Conservation (phyloP, 345 rosid species). For the Salix dunnii region DNA sequence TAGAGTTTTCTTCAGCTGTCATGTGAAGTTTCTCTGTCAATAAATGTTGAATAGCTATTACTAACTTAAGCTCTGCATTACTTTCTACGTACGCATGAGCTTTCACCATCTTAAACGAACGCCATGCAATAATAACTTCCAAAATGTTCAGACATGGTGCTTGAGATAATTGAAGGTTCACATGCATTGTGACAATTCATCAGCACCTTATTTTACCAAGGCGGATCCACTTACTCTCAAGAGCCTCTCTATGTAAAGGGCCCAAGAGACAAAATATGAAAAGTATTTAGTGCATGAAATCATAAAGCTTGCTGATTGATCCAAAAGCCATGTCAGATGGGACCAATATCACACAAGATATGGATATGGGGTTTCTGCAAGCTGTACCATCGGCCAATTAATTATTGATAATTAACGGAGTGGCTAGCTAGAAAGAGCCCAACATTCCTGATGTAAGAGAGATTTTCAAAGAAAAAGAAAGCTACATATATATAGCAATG, state of each 20-base stretch:
- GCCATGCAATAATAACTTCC: too few relatives aligned
- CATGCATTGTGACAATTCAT: too few relatives aligned
- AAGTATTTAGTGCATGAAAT: background rate
- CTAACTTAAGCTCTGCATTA: background rate
- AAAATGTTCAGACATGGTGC: too few relatives aligned
- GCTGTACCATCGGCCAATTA: conserved; percentile 3
- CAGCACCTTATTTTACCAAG: too few relatives aligned
- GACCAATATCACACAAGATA: background rate
- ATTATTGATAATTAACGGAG: background rate
- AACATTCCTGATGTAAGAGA: background rate
- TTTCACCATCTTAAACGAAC: too few relatives aligned
- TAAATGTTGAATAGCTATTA: background rate
- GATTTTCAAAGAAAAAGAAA: background rate
- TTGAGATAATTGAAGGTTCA: too few relatives aligned
- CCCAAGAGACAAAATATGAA: too few relatives aligned
- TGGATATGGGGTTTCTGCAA: background rate
- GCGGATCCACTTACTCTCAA: too few relatives aligned
- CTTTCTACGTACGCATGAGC: background rate
- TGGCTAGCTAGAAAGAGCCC: background rate
- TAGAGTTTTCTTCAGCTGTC: too few relatives aligned
- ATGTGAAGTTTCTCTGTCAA: background rate
- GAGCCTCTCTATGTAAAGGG: too few relatives aligned
- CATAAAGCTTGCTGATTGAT: conserved; percentile 1
- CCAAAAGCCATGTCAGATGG: conserved; percentile 4
- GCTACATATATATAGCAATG: background rate